Conservation (phyloP, 2,329 filamentous ascomycete species). For the Septoria petroselini region DNA sequence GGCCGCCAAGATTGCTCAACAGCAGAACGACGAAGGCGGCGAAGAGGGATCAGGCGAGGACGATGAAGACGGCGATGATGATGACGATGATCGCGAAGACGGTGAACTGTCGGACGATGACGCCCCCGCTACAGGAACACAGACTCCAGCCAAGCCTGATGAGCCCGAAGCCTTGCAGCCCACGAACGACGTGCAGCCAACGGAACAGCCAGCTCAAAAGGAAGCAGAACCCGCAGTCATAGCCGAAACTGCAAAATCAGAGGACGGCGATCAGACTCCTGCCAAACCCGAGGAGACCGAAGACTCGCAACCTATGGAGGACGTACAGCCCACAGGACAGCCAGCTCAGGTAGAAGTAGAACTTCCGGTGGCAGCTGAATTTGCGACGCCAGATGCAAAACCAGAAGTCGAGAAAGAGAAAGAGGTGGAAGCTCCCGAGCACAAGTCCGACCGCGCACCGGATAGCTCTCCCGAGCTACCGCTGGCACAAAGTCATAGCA, state of each 20-base stretch:
- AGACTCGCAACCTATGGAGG: too few relatives aligned
- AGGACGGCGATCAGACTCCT: conserved; percentile 6
- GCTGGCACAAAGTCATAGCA: conserved; percentile 41
- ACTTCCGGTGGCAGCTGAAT: too few relatives aligned
- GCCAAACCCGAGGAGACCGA: too few relatives aligned
- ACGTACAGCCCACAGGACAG: too few relatives aligned
- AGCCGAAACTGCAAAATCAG: conserved; percentile 13
- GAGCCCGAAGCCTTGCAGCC: conserved; percentile 13
- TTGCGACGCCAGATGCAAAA: conserved; percentile 15
- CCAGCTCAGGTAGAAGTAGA: too few relatives aligned
- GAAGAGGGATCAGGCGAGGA: conserved; percentile 49
- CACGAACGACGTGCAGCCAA: conserved; percentile 23
- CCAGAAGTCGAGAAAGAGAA: not conserved
- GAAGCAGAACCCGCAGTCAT: conserved; percentile 5
- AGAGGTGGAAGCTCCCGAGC: too few relatives aligned
- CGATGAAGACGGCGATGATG: conserved; percentile 51
- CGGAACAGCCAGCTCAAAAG: conserved; percentile 1
- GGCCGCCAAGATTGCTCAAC: conserved; percentile 46
- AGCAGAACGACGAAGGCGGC: conserved; percentile 46
- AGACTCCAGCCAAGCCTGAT: conserved; percentile 23
- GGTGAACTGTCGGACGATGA: conserved; percentile 37
- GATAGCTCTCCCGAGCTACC: conserved; percentile 46
- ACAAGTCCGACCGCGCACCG: conserved; percentile 28
- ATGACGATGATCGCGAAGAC: conserved; percentile 42
- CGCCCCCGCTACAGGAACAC: conserved; percentile 26